These are phyloP conservation scores for Sechiopsis laciniata DNA, from an alignment of 306 rosid genomes.

Conservation along the genomic window DNA sequence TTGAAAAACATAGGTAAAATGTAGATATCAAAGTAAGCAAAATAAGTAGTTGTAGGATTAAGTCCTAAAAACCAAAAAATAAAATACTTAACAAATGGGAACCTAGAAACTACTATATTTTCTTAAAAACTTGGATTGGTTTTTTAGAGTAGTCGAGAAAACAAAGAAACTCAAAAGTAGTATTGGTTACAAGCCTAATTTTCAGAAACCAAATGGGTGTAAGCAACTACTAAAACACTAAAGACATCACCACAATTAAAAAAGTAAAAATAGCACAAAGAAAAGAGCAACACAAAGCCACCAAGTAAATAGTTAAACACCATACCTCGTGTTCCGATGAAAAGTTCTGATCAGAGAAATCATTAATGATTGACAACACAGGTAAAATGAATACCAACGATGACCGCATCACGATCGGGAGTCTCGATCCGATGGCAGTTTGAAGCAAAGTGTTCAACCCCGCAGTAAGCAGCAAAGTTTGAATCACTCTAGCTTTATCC, in stretches of 20 bases:
- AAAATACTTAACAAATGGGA: no score
- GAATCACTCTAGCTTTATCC: slow-evolving; percentile 90
- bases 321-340: slow-evolving; percentile 56
- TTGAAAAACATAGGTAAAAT: no score
- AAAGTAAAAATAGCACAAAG: no score
- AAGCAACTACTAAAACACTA: background rate
- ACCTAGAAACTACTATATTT: no score
- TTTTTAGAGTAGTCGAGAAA: no score
- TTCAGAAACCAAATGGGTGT: no score
- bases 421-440: slow-evolving; percentile 75
- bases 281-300: background rate
- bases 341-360: slow-evolving; percentile 42
- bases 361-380: slow-evolving; percentile 63
- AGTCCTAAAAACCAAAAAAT: no score
- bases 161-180: no score
- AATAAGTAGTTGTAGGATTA: no score
- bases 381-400: slow-evolving; percentile 67
- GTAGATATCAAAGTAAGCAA: no score
- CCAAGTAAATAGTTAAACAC: background rate
- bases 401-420: slow-evolving; percentile 74
- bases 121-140: no score
- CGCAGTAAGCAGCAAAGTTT: slow-evolving; percentile 70
- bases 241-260: background rate
- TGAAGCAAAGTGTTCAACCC: slow-evolving; percentile 80
- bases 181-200: no score